A percentile compares a stretch with the other conserved stretches of the same genome.
These are phyloP conservation scores for Plasmodium coatneyi DNA, from an alignment of 169 alveolate species.

Conservation along the genomic window DNA sequence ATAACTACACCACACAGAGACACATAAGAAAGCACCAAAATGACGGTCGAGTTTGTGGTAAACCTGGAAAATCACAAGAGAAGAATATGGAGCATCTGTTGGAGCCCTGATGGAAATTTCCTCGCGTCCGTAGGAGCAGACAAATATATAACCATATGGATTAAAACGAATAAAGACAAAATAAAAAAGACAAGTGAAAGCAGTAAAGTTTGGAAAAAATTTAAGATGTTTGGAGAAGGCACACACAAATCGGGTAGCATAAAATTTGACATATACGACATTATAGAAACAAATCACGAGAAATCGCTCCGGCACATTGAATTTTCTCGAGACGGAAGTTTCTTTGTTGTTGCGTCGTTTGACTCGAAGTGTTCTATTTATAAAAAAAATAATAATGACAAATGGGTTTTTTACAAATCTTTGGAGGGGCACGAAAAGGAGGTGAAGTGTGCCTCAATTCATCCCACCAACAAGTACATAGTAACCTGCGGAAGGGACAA, in stretches of 20 bases:
- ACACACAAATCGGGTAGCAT: neutral
- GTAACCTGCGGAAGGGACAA: conserved; percentile 87
- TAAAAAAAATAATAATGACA: conserved; percentile 30
- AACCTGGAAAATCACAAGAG: conserved; percentile 68
- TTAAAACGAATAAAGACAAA: conserved; percentile 17
- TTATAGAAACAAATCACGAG: conserved; percentile 78
- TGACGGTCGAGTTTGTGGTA: conserved; percentile 36
- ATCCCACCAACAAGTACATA: conserved; percentile 77
- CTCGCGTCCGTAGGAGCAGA: conserved; percentile 65
- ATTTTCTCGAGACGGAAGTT: conserved; percentile 81
- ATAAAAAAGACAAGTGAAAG: neutral
- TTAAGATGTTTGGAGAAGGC: neutral
- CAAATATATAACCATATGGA: conserved; percentile 62
- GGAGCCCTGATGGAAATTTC: conserved; percentile 73
- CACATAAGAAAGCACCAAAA: neutral
- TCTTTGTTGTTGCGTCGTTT: conserved; percentile 82
- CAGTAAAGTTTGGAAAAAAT: neutral
- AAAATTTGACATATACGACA: conserved; percentile 60
- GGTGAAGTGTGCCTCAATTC: conserved; percentile 83
- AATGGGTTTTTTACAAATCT: conserved; percentile 77
- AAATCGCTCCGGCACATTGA: conserved; percentile 81
- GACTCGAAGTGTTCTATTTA: conserved; percentile 80
- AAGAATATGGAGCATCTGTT: conserved; percentile 64
- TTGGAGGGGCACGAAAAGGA: conserved; percentile 87
- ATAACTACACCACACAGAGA: neutral